Evolutionary conservation across 2,329 filamentous ascomycete genomes (phyloP).

Genomic region (Alternaria longipes): DNA sequence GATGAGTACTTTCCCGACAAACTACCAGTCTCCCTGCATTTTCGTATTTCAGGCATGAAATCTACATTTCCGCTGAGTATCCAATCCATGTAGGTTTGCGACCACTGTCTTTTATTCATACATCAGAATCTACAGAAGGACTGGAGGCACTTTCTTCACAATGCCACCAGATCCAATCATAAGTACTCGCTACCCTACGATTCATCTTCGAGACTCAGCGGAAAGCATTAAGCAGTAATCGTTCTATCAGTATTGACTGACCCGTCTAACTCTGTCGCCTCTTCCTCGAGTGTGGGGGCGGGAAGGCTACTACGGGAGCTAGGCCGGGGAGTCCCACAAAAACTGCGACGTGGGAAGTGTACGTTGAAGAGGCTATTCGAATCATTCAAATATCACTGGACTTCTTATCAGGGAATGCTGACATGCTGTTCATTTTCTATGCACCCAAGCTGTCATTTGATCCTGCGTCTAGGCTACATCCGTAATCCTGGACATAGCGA

Average conservation of each 20-base stretch:
- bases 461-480: neutral
- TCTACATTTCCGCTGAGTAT: neutral
- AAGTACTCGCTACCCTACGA: neutral
- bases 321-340: neutral
- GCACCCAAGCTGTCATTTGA: neutral
- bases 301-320: constrained; percentile 1
- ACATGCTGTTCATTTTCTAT: neutral
- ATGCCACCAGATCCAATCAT: neutral
- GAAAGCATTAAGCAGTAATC: neutral
- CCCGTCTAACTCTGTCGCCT: neutral
- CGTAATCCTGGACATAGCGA: neutral
- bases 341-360: constrained; percentile 1
- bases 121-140: neutral
- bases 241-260: neutral
- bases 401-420: neutral
- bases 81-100: neutral
- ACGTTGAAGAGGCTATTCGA: neutral
- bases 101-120: neutral
- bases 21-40: neutral
- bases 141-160: neutral
- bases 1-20: neutral
- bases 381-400: neutral
- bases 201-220: neutral
- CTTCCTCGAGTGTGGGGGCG: constrained; percentile 5
- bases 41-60: neutral